Evolutionary conservation across 2,329 filamentous ascomycete species (phyloP).

Genomic region (Akanthomyces uredinophilus): DNA sequence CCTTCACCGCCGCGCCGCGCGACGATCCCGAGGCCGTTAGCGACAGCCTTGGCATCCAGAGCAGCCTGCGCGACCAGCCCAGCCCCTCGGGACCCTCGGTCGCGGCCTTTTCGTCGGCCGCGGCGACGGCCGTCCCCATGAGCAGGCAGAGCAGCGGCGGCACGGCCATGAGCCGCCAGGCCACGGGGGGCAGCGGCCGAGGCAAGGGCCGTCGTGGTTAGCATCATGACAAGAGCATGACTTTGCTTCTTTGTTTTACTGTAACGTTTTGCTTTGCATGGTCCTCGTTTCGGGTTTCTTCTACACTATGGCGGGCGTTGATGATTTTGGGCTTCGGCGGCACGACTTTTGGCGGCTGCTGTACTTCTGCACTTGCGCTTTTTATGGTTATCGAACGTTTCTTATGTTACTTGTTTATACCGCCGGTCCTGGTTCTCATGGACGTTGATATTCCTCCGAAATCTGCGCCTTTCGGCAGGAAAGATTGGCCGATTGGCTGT

Average conservation of each 20-base stretch:
- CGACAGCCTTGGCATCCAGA: slow-evolving; percentile 46
- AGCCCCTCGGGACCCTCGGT: slow-evolving; percentile 24
- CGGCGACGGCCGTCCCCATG: slow-evolving; percentile 43
- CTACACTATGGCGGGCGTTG: slow-evolving; percentile 7
- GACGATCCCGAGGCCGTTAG: slow-evolving; percentile 46
- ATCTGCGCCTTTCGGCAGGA: neutral
- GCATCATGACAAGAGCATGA: neutral
- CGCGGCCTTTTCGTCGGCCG: slow-evolving; percentile 28
- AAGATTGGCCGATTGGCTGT: neutral
- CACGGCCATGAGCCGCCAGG: slow-evolving; percentile 49
- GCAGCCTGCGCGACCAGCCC: slow-evolving; percentile 38
- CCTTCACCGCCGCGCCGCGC: slow-evolving; percentile 40
- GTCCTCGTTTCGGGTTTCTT: neutral
- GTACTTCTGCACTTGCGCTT: neutral
- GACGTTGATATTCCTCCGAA: neutral
- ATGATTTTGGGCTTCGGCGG: neutral
- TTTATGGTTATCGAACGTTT: neutral
- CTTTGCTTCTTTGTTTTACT: neutral
- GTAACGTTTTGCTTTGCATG: neutral
- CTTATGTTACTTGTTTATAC: slow-evolving; percentile 6
- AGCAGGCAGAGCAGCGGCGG: slow-evolving; percentile 53
- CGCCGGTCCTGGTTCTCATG: neutral
- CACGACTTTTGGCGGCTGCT: neutral
- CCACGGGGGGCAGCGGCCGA: slow-evolving; percentile 44
- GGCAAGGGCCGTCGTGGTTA: slow-evolving; percentile 37